phyloP scores from a whole-genome alignment of 495 filamentous ascomycete genomes.

The Xanthoparmelia taractica region DNA sequence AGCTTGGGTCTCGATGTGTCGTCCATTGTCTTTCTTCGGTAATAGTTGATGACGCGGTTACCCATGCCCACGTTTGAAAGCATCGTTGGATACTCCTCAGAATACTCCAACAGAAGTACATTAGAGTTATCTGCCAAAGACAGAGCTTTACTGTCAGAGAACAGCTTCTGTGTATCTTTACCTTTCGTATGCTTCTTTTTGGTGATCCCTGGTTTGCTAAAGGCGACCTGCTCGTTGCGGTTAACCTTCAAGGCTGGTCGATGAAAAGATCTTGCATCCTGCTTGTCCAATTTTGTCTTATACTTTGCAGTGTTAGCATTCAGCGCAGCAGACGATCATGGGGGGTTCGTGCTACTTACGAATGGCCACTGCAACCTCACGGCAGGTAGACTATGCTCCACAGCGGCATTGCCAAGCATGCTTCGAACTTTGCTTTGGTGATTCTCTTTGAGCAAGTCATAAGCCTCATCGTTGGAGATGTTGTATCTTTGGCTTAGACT shows the following conservation, averaged over 20 bases:
- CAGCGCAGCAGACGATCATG: neutral
- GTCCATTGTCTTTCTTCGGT: conserved; percentile 75
- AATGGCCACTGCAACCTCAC: conserved; percentile 86
- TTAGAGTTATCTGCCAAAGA: conserved; percentile 81
- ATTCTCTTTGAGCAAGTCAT: conserved; percentile 92
- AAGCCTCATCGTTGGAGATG: conserved; percentile 90
- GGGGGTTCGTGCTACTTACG: conserved; percentile 29
- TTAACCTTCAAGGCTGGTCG: conserved; percentile 63
- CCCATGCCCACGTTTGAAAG: conserved; percentile 98
- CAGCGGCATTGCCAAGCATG: conserved; percentile 70
- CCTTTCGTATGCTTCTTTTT: conserved; percentile 76
- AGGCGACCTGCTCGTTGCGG: conserved; percentile 41
- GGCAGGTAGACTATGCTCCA: conserved; percentile 90
- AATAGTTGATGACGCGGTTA: conserved; percentile 90
- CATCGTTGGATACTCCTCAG: conserved; percentile 83
- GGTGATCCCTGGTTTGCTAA: conserved; percentile 54
- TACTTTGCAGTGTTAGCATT: conserved; percentile 44
- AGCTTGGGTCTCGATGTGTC: conserved; percentile 65
- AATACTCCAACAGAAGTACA: conserved; percentile 84
- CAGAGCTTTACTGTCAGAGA: conserved; percentile 68
- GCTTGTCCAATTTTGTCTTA: conserved; percentile 67
- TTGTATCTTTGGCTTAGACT: conserved; percentile 75
- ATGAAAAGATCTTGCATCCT: conserved; percentile 84
- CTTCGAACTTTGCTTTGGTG: conserved; percentile 91
- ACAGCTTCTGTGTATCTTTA: conserved; percentile 60